These are phyloP conservation scores for Erysimum cheiri DNA, from an alignment of 441 rosid species.

Conservation along the genomic window DNA sequence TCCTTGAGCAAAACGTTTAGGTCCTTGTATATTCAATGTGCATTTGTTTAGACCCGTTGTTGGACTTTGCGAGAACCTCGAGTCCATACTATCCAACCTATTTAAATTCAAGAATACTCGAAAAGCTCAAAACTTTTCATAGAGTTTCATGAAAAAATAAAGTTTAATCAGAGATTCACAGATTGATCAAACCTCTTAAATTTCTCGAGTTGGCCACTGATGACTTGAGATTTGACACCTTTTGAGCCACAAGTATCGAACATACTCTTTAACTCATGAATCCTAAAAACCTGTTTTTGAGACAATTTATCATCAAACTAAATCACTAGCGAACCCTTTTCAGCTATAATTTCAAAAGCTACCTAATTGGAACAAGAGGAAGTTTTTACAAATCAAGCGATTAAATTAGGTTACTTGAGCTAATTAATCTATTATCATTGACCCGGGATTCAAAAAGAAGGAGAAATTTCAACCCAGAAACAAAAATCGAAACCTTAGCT, in stretches of 20 bases:
- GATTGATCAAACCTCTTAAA: conserved; percentile 69
- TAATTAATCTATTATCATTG: not conserved
- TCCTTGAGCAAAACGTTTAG: conserved; percentile 52
- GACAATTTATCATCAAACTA: not conserved
- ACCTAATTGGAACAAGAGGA: not conserved
- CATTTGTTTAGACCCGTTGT: conserved; percentile 64
- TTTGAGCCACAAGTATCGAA: conserved; percentile 56
- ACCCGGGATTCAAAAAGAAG: not conserved
- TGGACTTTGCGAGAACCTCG: conserved; percentile 72
- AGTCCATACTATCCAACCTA: conserved; percentile 92
- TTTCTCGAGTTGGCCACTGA: conserved; percentile 80
- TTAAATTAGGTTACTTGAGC: conserved; percentile 29
- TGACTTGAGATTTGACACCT: conserved; percentile 62
- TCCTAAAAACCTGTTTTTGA: conserved; percentile 52
- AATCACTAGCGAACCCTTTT: conserved; percentile 8
- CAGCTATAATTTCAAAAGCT: not conserved
- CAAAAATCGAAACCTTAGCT: conserved; percentile 8
- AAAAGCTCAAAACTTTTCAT: not conserved
- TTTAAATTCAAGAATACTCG: not conserved
- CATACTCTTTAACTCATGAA: conserved; percentile 64
- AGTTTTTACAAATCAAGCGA: not conserved
- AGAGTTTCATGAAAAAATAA: not conserved
- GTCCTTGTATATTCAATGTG: conserved; percentile 74
- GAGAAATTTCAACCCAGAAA: conserved; percentile 5
- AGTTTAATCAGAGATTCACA: not conserved